phyloP scores from a whole-genome alignment of 495 filamentous ascomycete genomes.

The Darksidea phi region DNA sequence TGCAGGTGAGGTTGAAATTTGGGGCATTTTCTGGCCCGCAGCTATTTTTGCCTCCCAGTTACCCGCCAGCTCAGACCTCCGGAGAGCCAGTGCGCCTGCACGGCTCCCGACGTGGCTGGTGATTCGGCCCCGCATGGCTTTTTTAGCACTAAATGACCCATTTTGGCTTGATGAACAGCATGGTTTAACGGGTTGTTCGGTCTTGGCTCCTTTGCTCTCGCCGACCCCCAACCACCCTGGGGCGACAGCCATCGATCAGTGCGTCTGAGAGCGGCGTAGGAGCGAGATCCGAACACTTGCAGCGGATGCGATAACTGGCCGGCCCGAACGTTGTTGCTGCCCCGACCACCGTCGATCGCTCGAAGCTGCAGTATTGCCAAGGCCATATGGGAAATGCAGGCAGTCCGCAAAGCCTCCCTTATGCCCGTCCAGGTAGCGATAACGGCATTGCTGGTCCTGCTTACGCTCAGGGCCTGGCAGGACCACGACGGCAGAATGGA shows the following conservation, averaged over 20 bases:
- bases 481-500: too few species aligned
- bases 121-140: constrained; percentile 21
- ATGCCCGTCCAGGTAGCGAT: too few species aligned
- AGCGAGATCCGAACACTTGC: constrained; percentile 33
- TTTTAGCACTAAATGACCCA: constrained; percentile 31
- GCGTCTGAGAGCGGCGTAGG: constrained; percentile 28
- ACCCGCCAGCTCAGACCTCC: constrained; percentile 26
- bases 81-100: constrained; percentile 11
- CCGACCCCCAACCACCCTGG: constrained; percentile 11
- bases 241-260: constrained; percentile 10
- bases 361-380: constrained; percentile 35
- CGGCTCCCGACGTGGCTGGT: constrained; percentile 1
- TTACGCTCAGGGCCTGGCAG: too few species aligned
- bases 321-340: constrained; percentile 32
- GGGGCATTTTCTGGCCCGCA: constrained; percentile 20
- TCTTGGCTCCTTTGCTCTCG: not conserved
- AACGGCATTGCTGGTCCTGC: too few species aligned
- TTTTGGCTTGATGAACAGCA: constrained; percentile 13
- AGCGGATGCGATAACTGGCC: constrained; percentile 38
- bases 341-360: constrained; percentile 31
- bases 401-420: constrained; percentile 8
- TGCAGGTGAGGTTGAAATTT: constrained; percentile 26
- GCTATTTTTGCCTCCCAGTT: constrained; percentile 37
- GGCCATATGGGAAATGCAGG: constrained; percentile 26
- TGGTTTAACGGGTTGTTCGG: not conserved